Percentiles rank a stretch among this genome's conserved stretches.
Conservation (phyloP, 2,329 filamentous ascomycete genomes). For the Diplocarpon mali region DNA sequence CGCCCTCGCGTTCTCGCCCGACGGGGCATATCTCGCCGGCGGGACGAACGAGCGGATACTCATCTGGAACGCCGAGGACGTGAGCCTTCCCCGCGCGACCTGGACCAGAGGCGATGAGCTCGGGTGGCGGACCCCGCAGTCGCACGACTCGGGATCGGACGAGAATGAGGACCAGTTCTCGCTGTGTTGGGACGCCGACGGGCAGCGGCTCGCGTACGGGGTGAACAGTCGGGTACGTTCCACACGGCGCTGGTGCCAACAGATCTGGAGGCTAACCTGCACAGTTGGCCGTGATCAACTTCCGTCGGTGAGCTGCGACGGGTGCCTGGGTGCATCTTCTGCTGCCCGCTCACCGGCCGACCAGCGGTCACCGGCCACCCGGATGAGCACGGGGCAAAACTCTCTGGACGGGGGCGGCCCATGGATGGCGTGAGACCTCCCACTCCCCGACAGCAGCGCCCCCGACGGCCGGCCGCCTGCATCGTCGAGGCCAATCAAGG, state of each 20-base stretch:
- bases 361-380: no score
- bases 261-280: constrained; percentile 5
- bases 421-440: no score
- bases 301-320: constrained; percentile 6
- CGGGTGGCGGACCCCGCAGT: constrained; percentile 48
- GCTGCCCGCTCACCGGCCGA: no score
- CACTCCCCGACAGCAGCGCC: no score
- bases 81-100: constrained; percentile 45
- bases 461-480: no score
- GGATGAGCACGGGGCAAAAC: no score
- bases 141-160: constrained; percentile 37
- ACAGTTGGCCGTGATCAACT: constrained; percentile 23
- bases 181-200: constrained; percentile 50
- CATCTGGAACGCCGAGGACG: constrained; percentile 54
- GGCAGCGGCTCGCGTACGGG: constrained; percentile 52
- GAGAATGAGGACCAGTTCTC: constrained; percentile 45
- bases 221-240: constrained; percentile 47
- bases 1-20: constrained; percentile 49
- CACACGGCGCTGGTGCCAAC: background rate
- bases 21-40: constrained; percentile 51
- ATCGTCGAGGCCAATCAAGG: no score
- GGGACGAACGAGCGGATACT: constrained; percentile 47
- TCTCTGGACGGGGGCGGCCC: no score
- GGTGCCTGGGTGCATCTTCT: no score
- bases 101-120: constrained; percentile 46